Evolutionary conservation across 331 rosid genomes (phyloP).

Genomic region (Acacia pycnantha): DNA sequence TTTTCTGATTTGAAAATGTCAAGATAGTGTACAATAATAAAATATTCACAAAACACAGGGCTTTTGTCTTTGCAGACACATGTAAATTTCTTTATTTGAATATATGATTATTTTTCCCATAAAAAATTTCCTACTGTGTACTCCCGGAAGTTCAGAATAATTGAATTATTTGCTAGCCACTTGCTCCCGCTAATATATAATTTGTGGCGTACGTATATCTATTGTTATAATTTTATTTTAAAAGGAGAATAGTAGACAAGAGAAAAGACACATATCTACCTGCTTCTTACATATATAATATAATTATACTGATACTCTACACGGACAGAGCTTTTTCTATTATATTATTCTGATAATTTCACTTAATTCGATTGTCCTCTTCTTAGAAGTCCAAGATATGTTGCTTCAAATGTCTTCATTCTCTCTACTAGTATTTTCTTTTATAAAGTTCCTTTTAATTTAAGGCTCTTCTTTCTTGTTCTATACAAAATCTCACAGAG

Average conservation of each 20-base stretch:
- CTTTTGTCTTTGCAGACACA: neutral
- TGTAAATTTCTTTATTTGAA: neutral
- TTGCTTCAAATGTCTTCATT: conserved; percentile 29
- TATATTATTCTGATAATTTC: conserved; percentile 24
- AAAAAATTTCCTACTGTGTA: neutral
- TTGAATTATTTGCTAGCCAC: neutral
- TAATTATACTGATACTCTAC: conserved; percentile 5
- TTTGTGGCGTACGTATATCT: neutral
- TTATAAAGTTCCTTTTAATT: neutral
- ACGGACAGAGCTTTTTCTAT: conserved; percentile 10
- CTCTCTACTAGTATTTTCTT: conserved; percentile 22
- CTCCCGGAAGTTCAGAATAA: neutral
- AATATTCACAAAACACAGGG: neutral
- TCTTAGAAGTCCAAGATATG: conserved; percentile 17
- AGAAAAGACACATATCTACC: conserved; percentile 21
- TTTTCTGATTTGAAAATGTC: neutral
- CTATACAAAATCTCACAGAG: neutral
- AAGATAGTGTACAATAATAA: neutral
- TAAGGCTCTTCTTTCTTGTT: conserved; percentile 14
- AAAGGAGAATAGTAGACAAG: conserved; percentile 6
- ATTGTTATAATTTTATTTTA: neutral
- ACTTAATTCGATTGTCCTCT: conserved; percentile 29
- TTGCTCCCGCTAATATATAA: neutral
- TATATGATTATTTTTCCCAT: neutral
- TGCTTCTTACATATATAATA: conserved; percentile 15